Evolutionary conservation across 768 basidiomycete genomes (phyloP).

Genomic region (Tricholoma saponaceum): DNA sequence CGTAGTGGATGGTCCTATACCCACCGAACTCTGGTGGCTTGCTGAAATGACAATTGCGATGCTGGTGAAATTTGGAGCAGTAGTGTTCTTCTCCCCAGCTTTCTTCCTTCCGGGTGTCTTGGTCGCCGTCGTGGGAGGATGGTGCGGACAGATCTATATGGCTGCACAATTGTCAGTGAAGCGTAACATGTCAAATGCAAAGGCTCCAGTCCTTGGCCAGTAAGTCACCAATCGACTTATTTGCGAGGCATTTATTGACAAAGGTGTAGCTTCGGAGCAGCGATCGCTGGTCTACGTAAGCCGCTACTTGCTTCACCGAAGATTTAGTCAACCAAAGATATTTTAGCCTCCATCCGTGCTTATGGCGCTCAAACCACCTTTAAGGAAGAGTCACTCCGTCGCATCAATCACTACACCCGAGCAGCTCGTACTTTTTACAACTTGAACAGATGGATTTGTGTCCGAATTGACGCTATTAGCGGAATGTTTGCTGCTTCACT

Average conservation of each 20-base stretch:
- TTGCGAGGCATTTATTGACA: slow-evolving; percentile 5
- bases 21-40: slow-evolving; percentile 24
- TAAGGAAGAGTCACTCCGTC: slow-evolving; percentile 38
- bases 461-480: slow-evolving; percentile 58
- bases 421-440: slow-evolving; percentile 47
- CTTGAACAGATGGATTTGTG: slow-evolving; percentile 41
- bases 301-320: neutral
- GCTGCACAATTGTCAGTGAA: slow-evolving; percentile 45
- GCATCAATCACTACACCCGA: slow-evolving; percentile 52
- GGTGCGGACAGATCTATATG: slow-evolving; percentile 40
- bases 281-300: slow-evolving; percentile 53
- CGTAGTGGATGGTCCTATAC: slow-evolving; percentile 46
- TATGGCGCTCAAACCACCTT: slow-evolving; percentile 55
- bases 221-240: slow-evolving; percentile 29
- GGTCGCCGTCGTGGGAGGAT: slow-evolving; percentile 38
- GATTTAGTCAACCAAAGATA: neutral
- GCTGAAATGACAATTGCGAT: slow-evolving; percentile 28
- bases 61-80: slow-evolving; percentile 38
- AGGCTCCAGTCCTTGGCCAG: slow-evolving; percentile 29
- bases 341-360: slow-evolving; percentile 54
- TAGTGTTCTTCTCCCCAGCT: slow-evolving; percentile 40
- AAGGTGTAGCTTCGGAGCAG: slow-evolving; percentile 41
- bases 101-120: slow-evolving; percentile 44
- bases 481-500: slow-evolving; percentile 50
- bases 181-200: slow-evolving; percentile 43